phyloP scores from a whole-genome alignment of 495 filamentous ascomycete species.

The Aspergillus wentii region DNA sequence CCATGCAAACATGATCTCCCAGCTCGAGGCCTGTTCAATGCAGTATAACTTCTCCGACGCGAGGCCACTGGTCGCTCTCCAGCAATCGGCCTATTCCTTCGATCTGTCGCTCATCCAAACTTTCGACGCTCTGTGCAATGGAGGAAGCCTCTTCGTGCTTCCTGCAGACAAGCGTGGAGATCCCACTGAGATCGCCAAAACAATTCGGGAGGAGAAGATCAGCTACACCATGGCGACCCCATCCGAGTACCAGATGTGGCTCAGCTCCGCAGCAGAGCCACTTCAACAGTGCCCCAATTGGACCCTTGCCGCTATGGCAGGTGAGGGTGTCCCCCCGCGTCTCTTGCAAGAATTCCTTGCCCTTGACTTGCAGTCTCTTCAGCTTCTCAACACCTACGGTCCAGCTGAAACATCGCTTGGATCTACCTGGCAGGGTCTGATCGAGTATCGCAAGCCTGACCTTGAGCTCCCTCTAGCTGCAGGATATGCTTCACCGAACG shows the following conservation, averaged over 20 bases:
- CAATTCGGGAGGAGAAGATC: constrained; percentile 27
- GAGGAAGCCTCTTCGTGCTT: constrained; percentile 26
- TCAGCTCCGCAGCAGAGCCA: constrained; percentile 19
- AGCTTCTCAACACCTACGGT: background rate
- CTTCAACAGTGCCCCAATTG: background rate
- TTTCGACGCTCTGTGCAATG: constrained; percentile 22
- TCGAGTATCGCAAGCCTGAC: constrained; percentile 1
- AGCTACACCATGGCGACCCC: constrained; percentile 36
- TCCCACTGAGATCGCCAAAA: constrained; percentile 21
- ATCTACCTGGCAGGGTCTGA: too few species aligned
- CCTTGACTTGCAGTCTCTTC: background rate
- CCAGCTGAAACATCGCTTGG: constrained; percentile 3
- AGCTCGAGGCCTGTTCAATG: background rate
- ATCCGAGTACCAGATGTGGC: constrained; percentile 33
- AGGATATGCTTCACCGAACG: too few species aligned
- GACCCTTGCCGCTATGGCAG: background rate
- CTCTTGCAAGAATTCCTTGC: background rate
- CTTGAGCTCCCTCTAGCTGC: too few species aligned
- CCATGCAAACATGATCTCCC: constrained; percentile 10
- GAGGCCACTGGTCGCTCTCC: constrained; percentile 30
- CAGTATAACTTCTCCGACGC: constrained; percentile 6
- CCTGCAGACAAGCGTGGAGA: constrained; percentile 19
- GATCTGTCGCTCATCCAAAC: constrained; percentile 32
- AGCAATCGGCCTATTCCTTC: constrained; percentile 40
- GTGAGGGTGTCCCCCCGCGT: background rate